Base-by-base conservation (phyloP, 495 filamentous ascomycete genomes). In the Lindgomyces ingoldianus region DNA sequence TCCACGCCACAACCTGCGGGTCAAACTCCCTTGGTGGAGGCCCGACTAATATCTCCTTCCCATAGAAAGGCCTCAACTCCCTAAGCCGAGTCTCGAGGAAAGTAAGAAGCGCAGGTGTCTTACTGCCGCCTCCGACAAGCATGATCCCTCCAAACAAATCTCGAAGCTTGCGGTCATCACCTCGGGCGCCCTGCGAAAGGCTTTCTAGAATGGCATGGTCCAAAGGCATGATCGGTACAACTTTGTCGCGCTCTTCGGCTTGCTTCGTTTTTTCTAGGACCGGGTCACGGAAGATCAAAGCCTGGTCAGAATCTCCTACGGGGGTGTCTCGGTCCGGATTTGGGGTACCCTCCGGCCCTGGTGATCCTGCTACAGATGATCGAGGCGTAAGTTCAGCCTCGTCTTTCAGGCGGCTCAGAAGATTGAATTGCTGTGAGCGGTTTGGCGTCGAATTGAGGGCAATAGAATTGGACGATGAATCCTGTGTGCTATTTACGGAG, bases 91-190 rank as follows among this genome's bases (percentile, higher is more conserved):
- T 89, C 77, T 98, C 93, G 3, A 98, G 80, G 67, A 86, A 89
- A 1, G 84, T 74, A 41, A 87, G 85, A 67, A 98, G 88, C 10
- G 87, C 84, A 1, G 84, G 84, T 0, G 88, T 87, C 80, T 93
- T 87, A 52, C 89, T 87, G 8, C 91, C 95, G 21, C 94, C 94
- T 48, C 94, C 94, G 51, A 97, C 84, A 2, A 97, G 85, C 91
- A 98, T 97, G 79, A 98, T 96, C 39, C 90, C 89, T 22, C 91
- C 91, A 26, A 96, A 80, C 76, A 95, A 91, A 70, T 98, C 95
- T 19, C 89, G 84, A 64, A 93, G 85, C 74, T 94, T 95, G 75
- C 92, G 92, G 55, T 98, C 95, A 70, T 97, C 93, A 36, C 85
- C 87, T 60, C 88, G 88, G 24, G 91, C 87, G 6, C 91, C 94